Evolutionary conservation across 805 yeast species (phyloP).

Genomic region (Hemisphaericaspora nanyangensis): DNA sequence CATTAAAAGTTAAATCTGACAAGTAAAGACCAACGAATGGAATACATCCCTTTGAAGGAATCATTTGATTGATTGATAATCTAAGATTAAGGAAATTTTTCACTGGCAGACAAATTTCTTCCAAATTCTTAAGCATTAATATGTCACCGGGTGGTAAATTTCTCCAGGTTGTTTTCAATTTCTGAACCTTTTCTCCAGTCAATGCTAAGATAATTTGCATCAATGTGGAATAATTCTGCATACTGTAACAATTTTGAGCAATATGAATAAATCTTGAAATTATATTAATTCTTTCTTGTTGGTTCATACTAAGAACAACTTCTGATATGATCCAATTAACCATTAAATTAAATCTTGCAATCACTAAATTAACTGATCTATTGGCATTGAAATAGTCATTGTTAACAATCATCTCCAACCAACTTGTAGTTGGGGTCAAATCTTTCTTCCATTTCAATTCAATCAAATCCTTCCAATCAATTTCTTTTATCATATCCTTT

Average conservation of each 20-base stretch:
- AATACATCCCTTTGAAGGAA: conserved; percentile 70
- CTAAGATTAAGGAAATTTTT: conserved; percentile 70
- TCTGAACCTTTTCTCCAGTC: conserved; percentile 58
- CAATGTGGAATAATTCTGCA: conserved; percentile 83
- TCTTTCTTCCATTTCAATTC: conserved; percentile 71
- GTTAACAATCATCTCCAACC: conserved; percentile 73
- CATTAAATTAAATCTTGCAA: conserved; percentile 81
- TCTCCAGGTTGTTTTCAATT: conserved; percentile 70
- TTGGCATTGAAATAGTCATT: conserved; percentile 42
- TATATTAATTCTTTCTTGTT: conserved; percentile 58
- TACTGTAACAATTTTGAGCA: conserved; percentile 65
- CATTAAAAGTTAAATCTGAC: conserved; percentile 76
- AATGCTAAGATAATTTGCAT: conserved; percentile 85
- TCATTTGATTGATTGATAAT: conserved; percentile 54
- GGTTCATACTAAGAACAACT: conserved; percentile 62
- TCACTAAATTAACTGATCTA: conserved; percentile 78
- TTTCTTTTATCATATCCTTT: conserved; percentile 72
- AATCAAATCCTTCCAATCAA: conserved; percentile 89
- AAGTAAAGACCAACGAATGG: conserved; percentile 88
- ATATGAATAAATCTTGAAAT: conserved; percentile 85
- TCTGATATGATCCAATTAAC: conserved; percentile 93
- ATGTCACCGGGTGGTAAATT: conserved; percentile 69
- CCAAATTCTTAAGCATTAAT: conserved; percentile 61
- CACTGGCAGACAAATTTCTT: conserved; percentile 68
- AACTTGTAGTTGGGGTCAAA: conserved; percentile 67